Base-by-base conservation (phyloP, 371 early-diverging fungal species). In the Rhizopus delemar region DNA sequence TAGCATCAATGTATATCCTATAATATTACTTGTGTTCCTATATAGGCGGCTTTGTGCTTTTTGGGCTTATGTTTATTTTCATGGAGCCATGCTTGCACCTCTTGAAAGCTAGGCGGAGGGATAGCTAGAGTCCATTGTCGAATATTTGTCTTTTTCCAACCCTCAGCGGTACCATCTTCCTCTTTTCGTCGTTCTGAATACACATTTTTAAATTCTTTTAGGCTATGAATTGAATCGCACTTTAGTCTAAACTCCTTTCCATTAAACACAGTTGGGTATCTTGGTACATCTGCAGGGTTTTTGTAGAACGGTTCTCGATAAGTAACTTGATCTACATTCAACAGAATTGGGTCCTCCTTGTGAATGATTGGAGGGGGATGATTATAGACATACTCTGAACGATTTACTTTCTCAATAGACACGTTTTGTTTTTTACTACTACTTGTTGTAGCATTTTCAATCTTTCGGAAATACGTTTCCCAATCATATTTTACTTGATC, bases 261-360 rank as follows among this genome's bases (percentile, higher is more conserved):
- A 5, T 82, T 71, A 68, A 84, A 87, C 1, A 73, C 66, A 31
- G 80, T 81, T 9, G 70, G 60, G 15, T 57, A 67, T 4, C 65
- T 58, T 0, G 90, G 86, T 1, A 77, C 75, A 62, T 92, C 86
- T 0, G 55, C 57, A 4, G 77, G 80, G 36, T 86, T 74, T 8
- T 85, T 82, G 53, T 82, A 93, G 35, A 71, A 82, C 0, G 94
- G 92, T 35, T 81, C 82, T 29, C 71, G 73, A 41, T 91, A 85
- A 0, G 75, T 61, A 5, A 74, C 60, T 32, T 66, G 0, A 15
- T 16, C 5, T 51, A 59, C 15, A 7, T 34, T 46, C 4, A 51
- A 28, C 16, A 51, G 4, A 34, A 35, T 52, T 22, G 52, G 34
- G 28, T 57, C 34, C 5, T 51, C 36, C 2, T 46, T 12, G 11